Percentiles rank a stretch among this genome's conserved stretches.
Conservation (phyloP, 2,329 filamentous ascomycete species). For the Pseudogymnoascus sp. region DNA sequence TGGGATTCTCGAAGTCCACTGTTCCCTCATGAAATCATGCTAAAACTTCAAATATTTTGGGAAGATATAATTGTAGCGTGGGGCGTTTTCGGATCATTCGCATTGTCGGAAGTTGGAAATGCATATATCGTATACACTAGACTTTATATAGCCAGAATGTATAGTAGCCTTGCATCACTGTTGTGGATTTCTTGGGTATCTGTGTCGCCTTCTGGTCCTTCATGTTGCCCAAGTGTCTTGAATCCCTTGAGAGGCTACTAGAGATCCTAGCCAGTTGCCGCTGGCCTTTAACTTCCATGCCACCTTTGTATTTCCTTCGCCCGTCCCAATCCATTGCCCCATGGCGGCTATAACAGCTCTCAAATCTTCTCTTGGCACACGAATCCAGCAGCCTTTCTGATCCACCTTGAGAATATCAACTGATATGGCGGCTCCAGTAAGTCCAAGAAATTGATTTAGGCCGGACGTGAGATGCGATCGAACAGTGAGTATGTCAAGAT, state of each 20-base stretch:
- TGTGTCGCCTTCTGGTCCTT: background rate
- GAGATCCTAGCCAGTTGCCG: slow-evolving; percentile 55
- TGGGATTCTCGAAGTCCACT: background rate
- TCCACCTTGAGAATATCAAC: slow-evolving; percentile 61
- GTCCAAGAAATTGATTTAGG: slow-evolving; percentile 60
- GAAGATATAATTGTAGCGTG: slow-evolving; percentile 9
- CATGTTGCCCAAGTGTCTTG: background rate
- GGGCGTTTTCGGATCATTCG: slow-evolving; percentile 9
- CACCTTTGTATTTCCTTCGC: slow-evolving; percentile 27
- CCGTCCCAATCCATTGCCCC: slow-evolving; percentile 52
- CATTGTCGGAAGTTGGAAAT: slow-evolving; percentile 7
- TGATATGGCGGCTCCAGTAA: slow-evolving; percentile 56
- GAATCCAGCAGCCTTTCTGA: slow-evolving; percentile 50
- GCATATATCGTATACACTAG: slow-evolving; percentile 8
- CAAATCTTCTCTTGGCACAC: slow-evolving; percentile 53
- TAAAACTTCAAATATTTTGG: slow-evolving; percentile 5
- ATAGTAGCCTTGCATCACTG: slow-evolving; percentile 4
- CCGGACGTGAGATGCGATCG: slow-evolving; percentile 55
- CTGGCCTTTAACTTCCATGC: slow-evolving; percentile 45
- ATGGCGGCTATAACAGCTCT: slow-evolving; percentile 53
- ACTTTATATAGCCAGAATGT: slow-evolving; percentile 10
- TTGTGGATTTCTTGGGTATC: background rate
- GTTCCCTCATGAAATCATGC: slow-evolving; percentile 9
- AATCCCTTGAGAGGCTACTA: slow-evolving; percentile 37
- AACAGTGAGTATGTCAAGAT: slow-evolving; percentile 53